Base-by-base conservation (phyloP, 108 stramenopile genomes). In the Discostella pseudostelligera region DNA sequence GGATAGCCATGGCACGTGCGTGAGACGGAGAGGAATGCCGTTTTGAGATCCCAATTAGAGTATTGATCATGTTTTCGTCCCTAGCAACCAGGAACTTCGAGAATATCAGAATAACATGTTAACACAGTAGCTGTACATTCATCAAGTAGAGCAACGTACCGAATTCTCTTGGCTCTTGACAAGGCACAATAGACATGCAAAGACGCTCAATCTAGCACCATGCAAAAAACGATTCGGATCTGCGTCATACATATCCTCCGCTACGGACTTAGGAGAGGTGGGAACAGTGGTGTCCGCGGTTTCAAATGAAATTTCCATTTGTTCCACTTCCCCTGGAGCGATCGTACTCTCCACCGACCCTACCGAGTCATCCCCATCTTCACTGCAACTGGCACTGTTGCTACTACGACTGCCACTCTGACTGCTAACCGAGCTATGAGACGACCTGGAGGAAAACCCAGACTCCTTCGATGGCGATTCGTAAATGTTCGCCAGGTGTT, bases 161-260 rank as follows among this genome's bases (percentile, higher is more conserved):
- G 85, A 81, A 75, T 87, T 92, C 45, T 92, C 91, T 55, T 86
- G 84, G 59, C 84, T 85, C 72, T 92, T 92, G 35, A 83, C 79
- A 51, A 92, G 62, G 59, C 87, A 82, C 17, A 70, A 59, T 2
- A 87, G 71, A 25, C 79, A 56, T 22, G 87, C 91, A 78, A 92
- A 89, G 10, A 79, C 69, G 50, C 84, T 86, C 44, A 80, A 59
- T 8, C 86, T 83, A 4, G 87, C 69, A 11, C 73, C 82, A 53
- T 83, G 84, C 36, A 85, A 48, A 48, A 71, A 78, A 35, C 69
- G 47, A 50, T 84, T 80, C 1, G 83, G 81, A 59, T 83, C 84
- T n/a, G 74, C 59, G 62, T 88, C 87, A 59, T 86, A 88, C 29
- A 54, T 12, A 36, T 77, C 65, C 1, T 46, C 56, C 54, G 16